Base-by-base conservation (phyloP, 768 basidiomycete species). In the Brasilioporus rufonigricans region DNA sequence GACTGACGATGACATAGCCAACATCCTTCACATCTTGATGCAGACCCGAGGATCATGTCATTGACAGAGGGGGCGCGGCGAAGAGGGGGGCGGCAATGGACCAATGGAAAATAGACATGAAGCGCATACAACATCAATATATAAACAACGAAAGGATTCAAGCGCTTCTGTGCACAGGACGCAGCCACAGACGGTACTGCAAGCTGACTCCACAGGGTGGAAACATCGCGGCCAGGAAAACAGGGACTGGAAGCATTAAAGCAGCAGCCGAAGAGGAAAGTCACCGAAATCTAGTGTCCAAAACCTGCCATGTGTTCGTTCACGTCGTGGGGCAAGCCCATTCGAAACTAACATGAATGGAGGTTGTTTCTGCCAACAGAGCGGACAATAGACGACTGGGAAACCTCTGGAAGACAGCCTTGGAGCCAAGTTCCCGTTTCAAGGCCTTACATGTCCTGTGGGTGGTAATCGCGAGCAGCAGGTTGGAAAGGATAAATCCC, bases 1-100 rank as follows among this genome's bases (percentile, higher is more conserved):
- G n/a, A n/a, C n/a, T 48, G 14, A 93, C 92, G 64, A 98, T 93
- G 60, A 98, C 94, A 74, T 94, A 98, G 64, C 91, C 89, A 63
- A 98, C 94, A 77, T 98, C 95, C 88, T 98, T 98, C 75, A 98
- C 95, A 80, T 97, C 96, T 97, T 63, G 60, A 57, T 71, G 65
- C 64, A 55, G 55, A 64, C 65, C 70, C 67, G 58, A 48, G 27
- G 39, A 68, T 61, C 65, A 68, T 61, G 69, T n/a, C n/a, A n/a
- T 69, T 62, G 65, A 64, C 66, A 65, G 71, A 65, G 29, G 48
- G 63, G 71, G 47, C 32, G 44, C 32, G 44, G 46, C 52, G 26
- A 51, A 5, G 55, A 57, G 50, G 53, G 52, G 54, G 54, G 26
- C 46, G 49, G 35, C 46, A 26, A 35, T 7, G 49, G 33, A 48